Evolutionary conservation across 2,329 filamentous ascomycete species (phyloP).

Genomic region (Calonectria ilicicola): DNA sequence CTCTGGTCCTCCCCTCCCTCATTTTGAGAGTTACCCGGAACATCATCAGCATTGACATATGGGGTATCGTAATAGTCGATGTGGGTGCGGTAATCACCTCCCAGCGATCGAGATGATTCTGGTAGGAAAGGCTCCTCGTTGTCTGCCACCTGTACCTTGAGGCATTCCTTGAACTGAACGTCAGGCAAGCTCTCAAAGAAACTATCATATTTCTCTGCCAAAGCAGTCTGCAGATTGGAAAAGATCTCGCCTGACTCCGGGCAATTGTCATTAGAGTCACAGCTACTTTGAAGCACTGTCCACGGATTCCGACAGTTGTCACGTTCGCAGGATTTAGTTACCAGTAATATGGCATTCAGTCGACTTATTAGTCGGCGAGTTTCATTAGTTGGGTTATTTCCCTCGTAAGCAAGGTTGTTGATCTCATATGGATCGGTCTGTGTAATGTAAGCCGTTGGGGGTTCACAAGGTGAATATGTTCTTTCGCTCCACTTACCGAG

Average conservation of each 20-base stretch:
- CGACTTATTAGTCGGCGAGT: constrained; percentile 53
- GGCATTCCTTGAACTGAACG: constrained; percentile 24
- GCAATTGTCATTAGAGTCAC: neutral
- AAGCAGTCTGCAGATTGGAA: constrained; percentile 9
- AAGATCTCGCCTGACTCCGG: constrained; percentile 9
- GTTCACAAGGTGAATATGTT: neutral
- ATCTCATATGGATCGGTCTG: constrained; percentile 23
- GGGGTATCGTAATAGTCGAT: constrained; percentile 12
- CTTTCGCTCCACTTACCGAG: constrained; percentile 50
- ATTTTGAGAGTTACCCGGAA: neutral
- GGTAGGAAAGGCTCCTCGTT: constrained; percentile 23
- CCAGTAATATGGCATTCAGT: constrained; percentile 68
- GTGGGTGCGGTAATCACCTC: constrained; percentile 1
- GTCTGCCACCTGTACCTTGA: constrained; percentile 17
- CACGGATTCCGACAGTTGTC: constrained; percentile 65
- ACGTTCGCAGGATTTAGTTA: constrained; percentile 69
- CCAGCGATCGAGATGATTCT: constrained; percentile 1
- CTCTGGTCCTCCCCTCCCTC: neutral
- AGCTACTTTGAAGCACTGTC: constrained; percentile 45
- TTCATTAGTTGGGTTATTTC: constrained; percentile 12
- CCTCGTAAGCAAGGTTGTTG: constrained; percentile 9
- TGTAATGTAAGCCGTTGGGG: neutral
- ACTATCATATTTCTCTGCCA: constrained; percentile 15
- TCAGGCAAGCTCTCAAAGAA: constrained; percentile 21
- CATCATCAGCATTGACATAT: neutral